Percentiles rank a stretch among this genome's conserved stretches.
These are phyloP conservation scores for Xylaria cubensis DNA, from an alignment of 495 filamentous ascomycete species.

Conservation along the genomic window DNA sequence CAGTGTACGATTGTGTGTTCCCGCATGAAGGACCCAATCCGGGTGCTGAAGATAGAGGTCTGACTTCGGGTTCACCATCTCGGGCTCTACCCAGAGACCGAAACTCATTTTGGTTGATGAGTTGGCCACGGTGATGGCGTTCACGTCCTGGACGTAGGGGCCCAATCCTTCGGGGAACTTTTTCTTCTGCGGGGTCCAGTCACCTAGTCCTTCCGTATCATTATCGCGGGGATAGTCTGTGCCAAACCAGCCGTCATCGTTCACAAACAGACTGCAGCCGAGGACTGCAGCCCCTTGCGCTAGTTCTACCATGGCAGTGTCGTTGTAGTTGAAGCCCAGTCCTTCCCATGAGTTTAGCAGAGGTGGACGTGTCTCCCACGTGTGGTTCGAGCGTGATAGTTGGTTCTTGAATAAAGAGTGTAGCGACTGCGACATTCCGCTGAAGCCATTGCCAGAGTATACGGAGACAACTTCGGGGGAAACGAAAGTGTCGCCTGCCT, in stretches of 20 bases:
- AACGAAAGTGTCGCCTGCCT: constrained; percentile 54
- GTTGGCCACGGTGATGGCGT: constrained; percentile 49
- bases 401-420: constrained; percentile 62
- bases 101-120: constrained; percentile 54
- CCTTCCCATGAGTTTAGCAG: constrained; percentile 66
- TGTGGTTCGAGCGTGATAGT: constrained; percentile 60
- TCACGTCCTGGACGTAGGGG: constrained; percentile 52
- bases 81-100: constrained; percentile 64
- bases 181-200: constrained; percentile 59
- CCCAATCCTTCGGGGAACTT: constrained; percentile 61
- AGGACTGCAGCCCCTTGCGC: constrained; percentile 58
- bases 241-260: constrained; percentile 67
- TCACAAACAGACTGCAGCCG: constrained; percentile 59
- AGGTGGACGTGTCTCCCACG: constrained; percentile 53
- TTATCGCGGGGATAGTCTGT: constrained; percentile 57
- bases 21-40: constrained; percentile 61
- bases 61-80: constrained; percentile 65
- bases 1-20: constrained; percentile 57
- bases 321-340: constrained; percentile 56
- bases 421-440: constrained; percentile 61
- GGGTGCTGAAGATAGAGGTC: constrained; percentile 60
- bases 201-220: constrained; percentile 58
- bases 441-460: constrained; percentile 58
- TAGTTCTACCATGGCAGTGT: constrained; percentile 53
- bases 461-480: constrained; percentile 62